A percentile compares a stretch with the other conserved stretches of the same genome.
Conservation (phyloP, 495 filamentous ascomycete species). For the Aspergillus ostianus region DNA sequence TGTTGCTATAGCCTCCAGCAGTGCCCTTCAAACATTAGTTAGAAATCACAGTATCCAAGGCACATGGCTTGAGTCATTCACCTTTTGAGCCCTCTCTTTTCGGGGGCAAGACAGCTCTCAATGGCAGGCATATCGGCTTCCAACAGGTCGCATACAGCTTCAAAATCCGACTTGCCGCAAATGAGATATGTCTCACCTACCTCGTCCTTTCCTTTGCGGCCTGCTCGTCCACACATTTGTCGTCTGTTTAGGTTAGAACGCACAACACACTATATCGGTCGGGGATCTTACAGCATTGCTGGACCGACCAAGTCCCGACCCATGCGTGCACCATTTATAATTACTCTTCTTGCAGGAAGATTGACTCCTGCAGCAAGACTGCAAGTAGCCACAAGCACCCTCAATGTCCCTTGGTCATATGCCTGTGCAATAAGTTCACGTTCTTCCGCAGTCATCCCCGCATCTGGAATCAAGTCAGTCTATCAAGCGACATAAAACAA, state of each 20-base stretch:
- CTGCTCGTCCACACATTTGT: constrained; percentile 83
- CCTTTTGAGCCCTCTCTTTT: constrained; percentile 68
- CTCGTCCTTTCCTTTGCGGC: constrained; percentile 80
- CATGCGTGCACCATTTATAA: constrained; percentile 76
- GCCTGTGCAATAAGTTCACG: constrained; percentile 70
- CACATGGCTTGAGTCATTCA: constrained; percentile 21
- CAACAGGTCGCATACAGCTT: constrained; percentile 67
- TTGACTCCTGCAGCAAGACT: constrained; percentile 87
- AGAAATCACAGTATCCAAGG: constrained; percentile 10
- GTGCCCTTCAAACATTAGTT: constrained; percentile 45
- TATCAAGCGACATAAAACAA: background rate
- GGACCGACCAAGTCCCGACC: constrained; percentile 74
- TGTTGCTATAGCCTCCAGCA: constrained; percentile 74
- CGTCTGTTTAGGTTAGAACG: constrained; percentile 45
- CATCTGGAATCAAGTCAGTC: constrained; percentile 43
- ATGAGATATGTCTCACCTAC: constrained; percentile 79
- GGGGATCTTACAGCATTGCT: constrained; percentile 61
- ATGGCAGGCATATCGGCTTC: constrained; percentile 71
- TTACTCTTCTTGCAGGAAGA: constrained; percentile 71
- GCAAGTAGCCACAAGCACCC: constrained; percentile 76
- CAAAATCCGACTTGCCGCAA: constrained; percentile 67
- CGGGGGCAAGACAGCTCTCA: constrained; percentile 66
- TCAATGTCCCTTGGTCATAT: constrained; percentile 68
- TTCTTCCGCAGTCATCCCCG: constrained; percentile 78
- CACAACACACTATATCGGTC: background rate